Evolutionary conservation across 352 stramenopile species (phyloP).

Genomic region (Globisporangium uncinulatum): DNA sequence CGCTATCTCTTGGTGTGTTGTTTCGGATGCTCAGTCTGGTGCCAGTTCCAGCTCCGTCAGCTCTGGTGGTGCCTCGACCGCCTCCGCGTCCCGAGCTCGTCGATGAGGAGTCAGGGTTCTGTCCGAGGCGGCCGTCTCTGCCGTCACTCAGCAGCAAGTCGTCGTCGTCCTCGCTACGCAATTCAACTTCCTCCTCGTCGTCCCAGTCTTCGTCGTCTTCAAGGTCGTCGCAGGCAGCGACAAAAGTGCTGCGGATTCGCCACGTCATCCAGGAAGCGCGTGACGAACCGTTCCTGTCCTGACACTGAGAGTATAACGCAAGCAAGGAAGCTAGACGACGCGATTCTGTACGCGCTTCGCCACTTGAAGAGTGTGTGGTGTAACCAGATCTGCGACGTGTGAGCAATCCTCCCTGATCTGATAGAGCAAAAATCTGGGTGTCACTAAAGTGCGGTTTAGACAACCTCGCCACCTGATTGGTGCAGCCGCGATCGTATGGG

Average conservation of each 20-base stretch:
- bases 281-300: slow-evolving; percentile 47
- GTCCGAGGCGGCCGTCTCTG: slow-evolving; percentile 1
- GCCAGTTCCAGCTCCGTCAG: slow-evolving; percentile 4
- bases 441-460: background rate
- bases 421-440: slow-evolving; percentile 2
- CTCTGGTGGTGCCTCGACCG: background rate
- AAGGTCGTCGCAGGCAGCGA: slow-evolving; percentile 7
- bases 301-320: background rate
- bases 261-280: slow-evolving; percentile 61
- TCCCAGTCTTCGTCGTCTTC: slow-evolving; percentile 4
- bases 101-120: background rate
- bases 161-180: background rate
- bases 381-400: slow-evolving; percentile 16
- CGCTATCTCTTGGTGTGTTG: background rate
- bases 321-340: background rate
- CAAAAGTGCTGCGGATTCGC: slow-evolving; percentile 65
- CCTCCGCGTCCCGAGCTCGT: background rate
- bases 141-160: slow-evolving; percentile 5
- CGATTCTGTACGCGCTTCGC: too few species aligned
- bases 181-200: background rate
- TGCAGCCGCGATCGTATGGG: slow-evolving; percentile 18
- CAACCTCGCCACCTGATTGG: slow-evolving; percentile 27
- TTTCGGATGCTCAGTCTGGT: background rate
- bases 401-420: slow-evolving; percentile 2
- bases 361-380: background rate